A percentile compares a stretch with the other conserved stretches of the same genome.
phyloP scores from a whole-genome alignment of 257 asterid genomes.

The Fraxinus anomala region DNA sequence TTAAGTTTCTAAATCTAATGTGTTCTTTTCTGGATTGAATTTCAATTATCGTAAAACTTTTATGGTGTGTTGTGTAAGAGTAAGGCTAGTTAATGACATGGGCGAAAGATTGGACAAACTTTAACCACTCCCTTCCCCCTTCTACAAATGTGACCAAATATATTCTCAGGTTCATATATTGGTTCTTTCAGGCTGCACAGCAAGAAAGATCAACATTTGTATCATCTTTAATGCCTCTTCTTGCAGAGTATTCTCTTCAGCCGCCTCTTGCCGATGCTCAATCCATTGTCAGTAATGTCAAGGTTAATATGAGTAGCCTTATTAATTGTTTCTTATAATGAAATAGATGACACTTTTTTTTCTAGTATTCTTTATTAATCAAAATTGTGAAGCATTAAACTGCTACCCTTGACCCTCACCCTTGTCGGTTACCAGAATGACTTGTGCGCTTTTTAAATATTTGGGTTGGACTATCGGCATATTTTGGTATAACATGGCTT shows the following conservation, averaged over 20 bases:
- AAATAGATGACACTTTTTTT: constrained; percentile 16
- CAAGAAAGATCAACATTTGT: constrained; percentile 83
- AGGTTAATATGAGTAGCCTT: constrained; percentile 50
- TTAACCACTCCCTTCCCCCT: constrained; percentile 19
- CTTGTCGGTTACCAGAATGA: background rate
- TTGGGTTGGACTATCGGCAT: constrained; percentile 27
- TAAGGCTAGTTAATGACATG: constrained; percentile 14
- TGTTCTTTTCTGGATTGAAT: constrained; percentile 1
- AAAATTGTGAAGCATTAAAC: background rate
- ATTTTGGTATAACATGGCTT: constrained; percentile 4
- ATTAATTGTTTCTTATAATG: constrained; percentile 24
- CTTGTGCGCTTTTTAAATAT: background rate
- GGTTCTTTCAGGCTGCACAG: constrained; percentile 80
- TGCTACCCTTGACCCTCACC: background rate
- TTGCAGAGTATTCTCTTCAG: constrained; percentile 90
- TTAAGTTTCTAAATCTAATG: background rate
- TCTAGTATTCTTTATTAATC: background rate
- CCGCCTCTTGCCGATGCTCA: constrained; percentile 92
- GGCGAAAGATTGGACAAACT: constrained; percentile 1
- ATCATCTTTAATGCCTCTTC: constrained; percentile 88
- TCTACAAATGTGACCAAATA: constrained; percentile 25
- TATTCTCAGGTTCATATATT: constrained; percentile 35
- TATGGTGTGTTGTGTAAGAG: constrained; percentile 5
- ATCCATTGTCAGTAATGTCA: constrained; percentile 87
- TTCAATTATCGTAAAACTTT: constrained; percentile 10